Conservation (phyloP, 2,329 filamentous ascomycete genomes). For the Talaromyces sp. region DNA sequence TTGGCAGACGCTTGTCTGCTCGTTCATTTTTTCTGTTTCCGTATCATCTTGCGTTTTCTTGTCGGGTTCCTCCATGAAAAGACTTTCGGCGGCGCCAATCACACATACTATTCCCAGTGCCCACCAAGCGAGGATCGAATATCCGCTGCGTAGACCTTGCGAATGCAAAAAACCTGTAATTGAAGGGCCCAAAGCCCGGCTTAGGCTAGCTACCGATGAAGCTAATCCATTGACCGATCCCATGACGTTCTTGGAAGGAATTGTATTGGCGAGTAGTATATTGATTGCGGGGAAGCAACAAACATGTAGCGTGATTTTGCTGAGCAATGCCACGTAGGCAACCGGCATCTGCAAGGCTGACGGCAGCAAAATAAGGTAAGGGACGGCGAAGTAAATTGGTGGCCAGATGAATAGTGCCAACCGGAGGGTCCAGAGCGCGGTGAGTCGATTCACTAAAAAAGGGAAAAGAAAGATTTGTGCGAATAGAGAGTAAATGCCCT, state of each 20-base stretch:
- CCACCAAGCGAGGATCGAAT: slow-evolving; percentile 94
- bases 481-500: slow-evolving; percentile 85
- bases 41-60: slow-evolving; percentile 34
- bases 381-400: slow-evolving; percentile 78
- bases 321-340: slow-evolving; percentile 74
- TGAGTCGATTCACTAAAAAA: slow-evolving; percentile 69
- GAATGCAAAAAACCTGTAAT: slow-evolving; percentile 84
- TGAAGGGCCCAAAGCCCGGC: slow-evolving; percentile 82
- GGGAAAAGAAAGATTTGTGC: slow-evolving; percentile 84
- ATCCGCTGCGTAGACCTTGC: slow-evolving; percentile 73
- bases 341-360: slow-evolving; percentile 67
- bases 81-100: slow-evolving; percentile 70
- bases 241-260: slow-evolving; percentile 77
- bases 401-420: slow-evolving; percentile 81
- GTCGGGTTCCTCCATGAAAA: slow-evolving; percentile 69
- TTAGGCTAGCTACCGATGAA: slow-evolving; percentile 85
- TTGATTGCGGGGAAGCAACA: slow-evolving; percentile 88
- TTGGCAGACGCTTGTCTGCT: slow-evolving; percentile 25
- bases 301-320: slow-evolving; percentile 90
- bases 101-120: slow-evolving; percentile 74
- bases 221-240: slow-evolving; percentile 92
- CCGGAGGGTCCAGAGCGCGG: slow-evolving; percentile 78
- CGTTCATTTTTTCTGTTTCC: slow-evolving; percentile 37
- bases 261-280: slow-evolving; percentile 85
- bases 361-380: slow-evolving; percentile 85